Evolutionary conservation across 108 stramenopile species (phyloP).

Genomic region (Skeletonema potamos): DNA sequence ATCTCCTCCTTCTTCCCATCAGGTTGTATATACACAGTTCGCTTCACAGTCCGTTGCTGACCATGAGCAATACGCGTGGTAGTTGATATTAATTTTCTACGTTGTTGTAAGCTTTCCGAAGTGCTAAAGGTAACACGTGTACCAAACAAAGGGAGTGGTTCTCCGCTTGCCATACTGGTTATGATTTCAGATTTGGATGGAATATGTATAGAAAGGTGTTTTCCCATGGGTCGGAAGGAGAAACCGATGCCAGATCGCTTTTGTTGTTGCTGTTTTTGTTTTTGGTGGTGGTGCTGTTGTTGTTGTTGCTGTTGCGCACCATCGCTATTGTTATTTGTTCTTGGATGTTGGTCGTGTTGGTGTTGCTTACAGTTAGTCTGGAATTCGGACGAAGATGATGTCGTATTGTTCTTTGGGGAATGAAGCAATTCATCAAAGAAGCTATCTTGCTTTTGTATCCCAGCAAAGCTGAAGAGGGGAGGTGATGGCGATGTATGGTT

Average conservation of each 20-base stretch:
- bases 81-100: constrained; percentile 21
- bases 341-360: background rate
- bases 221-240: constrained; percentile 20
- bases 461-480: background rate
- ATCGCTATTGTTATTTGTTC: background rate
- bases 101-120: background rate
- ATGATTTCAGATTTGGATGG: constrained; percentile 35
- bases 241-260: constrained; percentile 32
- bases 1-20: constrained; percentile 37
- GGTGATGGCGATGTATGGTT: background rate
- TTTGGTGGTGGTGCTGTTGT: background rate
- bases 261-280: background rate
- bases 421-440: constrained; percentile 38
- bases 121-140: constrained; percentile 25
- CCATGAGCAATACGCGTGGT: constrained; percentile 40
- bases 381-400: background rate
- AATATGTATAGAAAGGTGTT: constrained; percentile 35
- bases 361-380: background rate
- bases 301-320: background rate
- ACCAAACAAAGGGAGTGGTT: constrained; percentile 16
- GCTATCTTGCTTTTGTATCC: constrained; percentile 16
- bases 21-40: constrained; percentile 26
- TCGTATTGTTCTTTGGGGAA: background rate
- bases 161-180: constrained; percentile 8
- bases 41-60: constrained; percentile 28